Percentiles rank a stretch among this genome's conserved stretches.
phyloP scores from a whole-genome alignment of 2,329 filamentous ascomycete genomes.

The Aspergillus udagawae region DNA sequence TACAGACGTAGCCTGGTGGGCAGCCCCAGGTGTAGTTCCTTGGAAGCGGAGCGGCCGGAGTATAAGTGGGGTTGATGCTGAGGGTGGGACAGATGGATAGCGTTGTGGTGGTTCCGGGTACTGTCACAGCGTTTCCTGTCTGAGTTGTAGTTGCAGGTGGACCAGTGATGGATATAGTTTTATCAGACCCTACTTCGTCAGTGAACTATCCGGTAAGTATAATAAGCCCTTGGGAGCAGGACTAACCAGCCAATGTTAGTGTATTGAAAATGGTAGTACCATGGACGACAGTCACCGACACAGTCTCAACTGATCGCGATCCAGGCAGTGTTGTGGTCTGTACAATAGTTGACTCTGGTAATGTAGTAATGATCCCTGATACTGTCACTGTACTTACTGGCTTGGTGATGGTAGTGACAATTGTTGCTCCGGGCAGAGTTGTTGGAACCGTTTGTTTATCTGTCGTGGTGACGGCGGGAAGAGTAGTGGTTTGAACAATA shows the following conservation, averaged over 20 bases:
- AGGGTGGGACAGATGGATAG: constrained; percentile 27
- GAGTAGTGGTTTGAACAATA: neutral
- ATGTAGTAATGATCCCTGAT: neutral
- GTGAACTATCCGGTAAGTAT: constrained; percentile 1
- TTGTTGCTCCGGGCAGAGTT: neutral
- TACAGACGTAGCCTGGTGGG: constrained; percentile 40
- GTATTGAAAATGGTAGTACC: constrained; percentile 14
- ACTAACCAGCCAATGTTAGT: neutral
- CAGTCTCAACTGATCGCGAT: neutral
- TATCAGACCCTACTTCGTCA: neutral
- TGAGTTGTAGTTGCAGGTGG: neutral
- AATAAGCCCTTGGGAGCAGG: neutral
- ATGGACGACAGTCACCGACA: constrained; percentile 12
- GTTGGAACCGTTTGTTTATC: neutral
- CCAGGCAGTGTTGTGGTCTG: neutral
- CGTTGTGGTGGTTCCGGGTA: constrained; percentile 7
- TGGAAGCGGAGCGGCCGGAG: constrained; percentile 20
- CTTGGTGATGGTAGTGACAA: neutral
- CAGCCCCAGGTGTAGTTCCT: constrained; percentile 37
- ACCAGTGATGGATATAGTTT: neutral
- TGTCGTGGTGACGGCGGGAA: neutral
- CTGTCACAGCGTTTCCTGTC: neutral
- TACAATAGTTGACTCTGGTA: neutral
- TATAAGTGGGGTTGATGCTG: constrained; percentile 29
- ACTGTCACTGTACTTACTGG: neutral